These are phyloP conservation scores for Suillus variegatus DNA, from an alignment of 768 basidiomycete species.

Conservation along the genomic window DNA sequence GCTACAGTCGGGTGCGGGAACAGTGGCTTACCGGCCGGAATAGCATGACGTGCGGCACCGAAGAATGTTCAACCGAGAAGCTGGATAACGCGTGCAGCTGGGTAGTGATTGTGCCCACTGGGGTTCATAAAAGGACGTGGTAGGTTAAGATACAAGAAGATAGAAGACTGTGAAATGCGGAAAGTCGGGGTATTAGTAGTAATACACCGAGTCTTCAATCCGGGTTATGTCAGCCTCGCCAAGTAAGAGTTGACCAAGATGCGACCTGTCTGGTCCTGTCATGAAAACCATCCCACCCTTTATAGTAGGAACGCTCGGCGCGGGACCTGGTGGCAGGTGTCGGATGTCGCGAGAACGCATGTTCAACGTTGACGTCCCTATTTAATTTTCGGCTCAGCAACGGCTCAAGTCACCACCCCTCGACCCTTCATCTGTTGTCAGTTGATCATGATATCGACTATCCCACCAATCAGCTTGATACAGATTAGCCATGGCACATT, in stretches of 20 bases:
- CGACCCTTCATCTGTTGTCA: background rate
- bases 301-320: background rate
- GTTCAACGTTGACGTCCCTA: background rate
- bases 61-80: background rate
- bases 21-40: conserved; percentile 49
- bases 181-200: background rate
- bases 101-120: background rate
- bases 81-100: conserved; percentile 7
- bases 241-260: background rate
- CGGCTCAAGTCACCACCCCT: background rate
- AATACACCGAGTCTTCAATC: background rate
- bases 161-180: background rate
- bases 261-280: background rate
- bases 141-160: conserved; percentile 2
- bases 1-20: background rate
- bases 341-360: background rate
- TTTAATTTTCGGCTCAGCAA: conserved; percentile 1
- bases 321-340: background rate
- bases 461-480: background rate
- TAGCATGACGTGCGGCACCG: conserved; percentile 39
- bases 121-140: conserved; percentile 7
- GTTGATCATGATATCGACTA: background rate
- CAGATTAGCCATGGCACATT: background rate
- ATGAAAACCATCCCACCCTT: background rate
- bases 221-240: conserved; percentile 4